Evolutionary conservation across 73 alveolate genomes (phyloP).

Genomic region (Paramecium biaurelia): DNA sequence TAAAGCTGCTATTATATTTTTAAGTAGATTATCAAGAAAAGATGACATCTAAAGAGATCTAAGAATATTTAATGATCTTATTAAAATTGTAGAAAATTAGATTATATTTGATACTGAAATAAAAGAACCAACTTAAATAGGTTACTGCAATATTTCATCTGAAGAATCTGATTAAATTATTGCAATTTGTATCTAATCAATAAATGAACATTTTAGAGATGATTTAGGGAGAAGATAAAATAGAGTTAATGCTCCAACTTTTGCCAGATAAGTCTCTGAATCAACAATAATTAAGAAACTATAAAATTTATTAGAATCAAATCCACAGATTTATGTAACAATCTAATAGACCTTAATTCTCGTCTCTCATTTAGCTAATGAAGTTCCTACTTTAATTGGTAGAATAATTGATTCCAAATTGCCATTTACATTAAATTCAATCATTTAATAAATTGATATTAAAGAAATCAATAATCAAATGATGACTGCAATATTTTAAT

Average conservation of each 20-base stretch:
- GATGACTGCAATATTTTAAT: not conserved
- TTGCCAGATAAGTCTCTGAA: constrained; percentile 13
- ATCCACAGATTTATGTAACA: not conserved
- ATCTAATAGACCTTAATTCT: not conserved
- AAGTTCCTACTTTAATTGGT: constrained; percentile 11
- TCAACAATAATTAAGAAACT: not conserved
- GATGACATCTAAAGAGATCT: constrained; percentile 17
- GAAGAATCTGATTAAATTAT: not conserved
- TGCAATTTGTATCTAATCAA: not conserved
- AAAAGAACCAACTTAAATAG: not conserved
- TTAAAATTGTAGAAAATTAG: not conserved
- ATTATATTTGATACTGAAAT: not conserved
- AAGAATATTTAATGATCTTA: not conserved
- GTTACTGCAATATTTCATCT: not conserved
- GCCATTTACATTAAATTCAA: not conserved
- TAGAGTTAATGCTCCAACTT: constrained; percentile 4
- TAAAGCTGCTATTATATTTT: not conserved
- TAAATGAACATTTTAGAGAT: constrained; percentile 28
- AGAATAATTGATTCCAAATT: constrained; percentile 9
- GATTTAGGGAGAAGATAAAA: not conserved
- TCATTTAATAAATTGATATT: not conserved
- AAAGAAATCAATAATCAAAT: not conserved
- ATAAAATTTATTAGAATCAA: not conserved
- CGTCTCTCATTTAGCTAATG: not conserved
- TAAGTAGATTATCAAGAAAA: not conserved